These are phyloP conservation scores for Beta corolliflora DNA, from an alignment of 179 eudicot genomes.

Conservation along the genomic window DNA sequence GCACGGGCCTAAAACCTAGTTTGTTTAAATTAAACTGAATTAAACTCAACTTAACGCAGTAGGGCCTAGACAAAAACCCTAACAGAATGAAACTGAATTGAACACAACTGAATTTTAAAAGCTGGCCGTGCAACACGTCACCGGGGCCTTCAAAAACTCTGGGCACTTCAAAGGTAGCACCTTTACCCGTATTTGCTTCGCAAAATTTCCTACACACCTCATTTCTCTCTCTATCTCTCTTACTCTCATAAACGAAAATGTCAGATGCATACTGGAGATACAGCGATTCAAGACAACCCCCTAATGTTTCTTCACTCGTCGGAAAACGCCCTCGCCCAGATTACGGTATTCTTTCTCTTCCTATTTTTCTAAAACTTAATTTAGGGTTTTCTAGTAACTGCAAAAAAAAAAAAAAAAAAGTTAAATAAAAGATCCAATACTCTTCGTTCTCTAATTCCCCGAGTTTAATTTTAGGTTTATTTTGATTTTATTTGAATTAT, in stretches of 20 bases:
- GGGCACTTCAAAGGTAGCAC: background rate
- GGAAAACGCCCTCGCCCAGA: slow-evolving; percentile 44
- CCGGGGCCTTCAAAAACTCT: too few species aligned
- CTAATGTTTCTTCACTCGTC: slow-evolving; percentile 23
- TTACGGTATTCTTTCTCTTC: slow-evolving; percentile 25
- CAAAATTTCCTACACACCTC: background rate
- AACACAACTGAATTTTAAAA: too few species aligned
- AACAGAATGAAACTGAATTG: too few species aligned
- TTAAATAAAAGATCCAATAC: too few species aligned
- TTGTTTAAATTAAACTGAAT: too few species aligned
- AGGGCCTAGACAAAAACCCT: too few species aligned
- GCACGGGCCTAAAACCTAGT: too few species aligned
- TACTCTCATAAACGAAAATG: slow-evolving; percentile 18
- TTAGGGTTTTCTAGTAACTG: slow-evolving; percentile 30
- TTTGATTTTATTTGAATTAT: background rate
- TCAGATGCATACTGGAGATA: slow-evolving; percentile 39
- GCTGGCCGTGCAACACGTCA: too few species aligned
- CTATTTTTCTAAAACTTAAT: background rate
- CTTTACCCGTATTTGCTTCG: background rate
- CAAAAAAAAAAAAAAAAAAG: background rate
- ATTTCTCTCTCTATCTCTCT: background rate
- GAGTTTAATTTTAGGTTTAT: background rate
- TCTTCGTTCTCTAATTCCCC: background rate
- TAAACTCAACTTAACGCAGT: too few species aligned
- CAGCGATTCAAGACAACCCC: slow-evolving; percentile 32